Base-by-base conservation (phyloP, 139 green algal genomes). In the Prasinococcaceae sp. region DNA sequence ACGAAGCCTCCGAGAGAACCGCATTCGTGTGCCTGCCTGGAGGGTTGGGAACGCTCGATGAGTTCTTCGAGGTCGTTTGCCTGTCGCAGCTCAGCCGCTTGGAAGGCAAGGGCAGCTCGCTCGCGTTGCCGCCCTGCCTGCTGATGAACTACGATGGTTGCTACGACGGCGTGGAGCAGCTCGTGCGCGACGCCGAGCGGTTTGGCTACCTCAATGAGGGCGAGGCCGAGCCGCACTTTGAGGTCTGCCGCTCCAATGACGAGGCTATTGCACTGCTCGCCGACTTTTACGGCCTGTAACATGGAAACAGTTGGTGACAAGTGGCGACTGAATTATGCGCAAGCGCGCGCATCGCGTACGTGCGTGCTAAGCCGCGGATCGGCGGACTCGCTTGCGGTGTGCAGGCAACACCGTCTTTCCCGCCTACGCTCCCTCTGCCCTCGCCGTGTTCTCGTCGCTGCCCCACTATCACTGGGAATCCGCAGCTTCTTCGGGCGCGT, bases 91-190 rank as follows among this genome's bases (percentile, higher is more conserved):
- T 68, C 12, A 39, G 22, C n/a, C 30, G 53, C 29, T 35, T 61
- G 2, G 33, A 41, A 0, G 33, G 12, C 12, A 12, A 12, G 40
- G 53, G 41, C 5, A 53, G 12, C 19, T 42, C 28, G 42, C 41
- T 53, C 41, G 6, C 35, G 8, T 27, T 61, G 3, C 53, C 53
- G 22, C 51, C 51, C 17, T 56, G 61, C 22, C 17, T 71, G 9
- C 26, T 71, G 8, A 61, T 71, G 50, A 65, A 71, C 38, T 71
- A 71, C 44, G 55, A 65, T 28, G 63, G 63, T 4, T 56, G 28
- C 25, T 71, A 56, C 32, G 49, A 65, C 42, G 42, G 42, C 4
- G 17, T 65, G 9, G 22, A 58, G 14, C 8, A 58, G 19, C 52
- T 55, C 19, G 14, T 65, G 17, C n/a, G 12, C 8, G 29, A 52